phyloP scores from a whole-genome alignment of 345 rosid genomes.

The Psidium friedrichsthalianum region DNA sequence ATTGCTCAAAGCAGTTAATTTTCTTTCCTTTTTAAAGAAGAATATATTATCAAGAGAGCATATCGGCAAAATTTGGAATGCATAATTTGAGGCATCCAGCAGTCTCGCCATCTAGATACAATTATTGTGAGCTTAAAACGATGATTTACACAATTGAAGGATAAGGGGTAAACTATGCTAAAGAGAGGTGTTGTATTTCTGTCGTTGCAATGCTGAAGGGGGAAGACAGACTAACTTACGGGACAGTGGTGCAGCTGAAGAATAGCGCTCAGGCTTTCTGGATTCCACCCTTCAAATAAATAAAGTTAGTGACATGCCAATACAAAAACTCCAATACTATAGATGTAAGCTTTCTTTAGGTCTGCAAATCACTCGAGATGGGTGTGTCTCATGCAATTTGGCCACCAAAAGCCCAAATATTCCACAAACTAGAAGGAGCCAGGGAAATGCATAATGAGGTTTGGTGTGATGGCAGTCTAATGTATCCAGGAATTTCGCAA shows the following conservation, averaged over 20 bases:
- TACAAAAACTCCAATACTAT: no score
- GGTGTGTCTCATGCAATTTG: no score
- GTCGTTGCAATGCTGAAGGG: neutral
- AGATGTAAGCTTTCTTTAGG: neutral
- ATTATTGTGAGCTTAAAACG: neutral
- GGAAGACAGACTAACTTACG: slow-evolving; percentile 32
- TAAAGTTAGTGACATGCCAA: slow-evolving; percentile 6
- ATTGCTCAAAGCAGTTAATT: neutral
- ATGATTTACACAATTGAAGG: neutral
- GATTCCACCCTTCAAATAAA: slow-evolving; percentile 72
- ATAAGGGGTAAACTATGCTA: neutral
- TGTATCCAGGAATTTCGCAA: neutral
- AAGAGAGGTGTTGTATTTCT: neutral
- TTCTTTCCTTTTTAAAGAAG: neutral
- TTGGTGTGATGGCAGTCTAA: neutral
- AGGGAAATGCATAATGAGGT: neutral
- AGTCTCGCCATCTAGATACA: neutral
- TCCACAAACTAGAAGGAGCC: neutral
- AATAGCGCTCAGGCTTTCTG: slow-evolving; percentile 93
- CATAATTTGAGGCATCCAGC: neutral
- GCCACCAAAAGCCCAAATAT: neutral
- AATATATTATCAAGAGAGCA: neutral
- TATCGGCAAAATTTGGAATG: neutral
- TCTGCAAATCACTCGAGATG: neutral
- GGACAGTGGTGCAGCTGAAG: slow-evolving; percentile 91